Evolutionary conservation across 129 eudicot species (phyloP), one percentile per base, ranked within the genome.

Genomic region (Lonicera japonica): DNA sequence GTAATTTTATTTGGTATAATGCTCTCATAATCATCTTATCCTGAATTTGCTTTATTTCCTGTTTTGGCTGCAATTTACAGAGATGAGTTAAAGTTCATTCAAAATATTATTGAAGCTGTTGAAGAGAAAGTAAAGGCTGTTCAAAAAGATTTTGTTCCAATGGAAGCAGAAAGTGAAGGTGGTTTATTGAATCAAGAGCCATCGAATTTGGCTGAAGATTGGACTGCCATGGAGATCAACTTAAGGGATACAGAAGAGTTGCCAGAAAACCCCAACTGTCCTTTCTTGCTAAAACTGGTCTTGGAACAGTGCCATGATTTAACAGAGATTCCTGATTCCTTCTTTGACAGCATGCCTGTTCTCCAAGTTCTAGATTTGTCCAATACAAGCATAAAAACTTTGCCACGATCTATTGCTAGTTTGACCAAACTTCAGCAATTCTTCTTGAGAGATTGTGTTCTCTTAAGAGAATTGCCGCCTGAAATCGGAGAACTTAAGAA

Each of bases 281-380:
- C 63, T 23, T 15, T 21, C 13, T 20, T 58, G 41, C 34, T 23
- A 50, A 51, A 66, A 8, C 23, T 70, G 46, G 51, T 70, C 54
- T 51, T 75, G 18, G 72, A 70, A 52, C 58, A 70, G 67, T 64
- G 64, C 54, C 9, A 46, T 16, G 45, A 24, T 21, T 23, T 70
- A 21, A 20, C 66, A 38, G 58, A 4, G 25, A 46, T 61, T 11
- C 73, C 74, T 36, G 34, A 40, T 15, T 77, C 63, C 17, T 24
- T 77, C 45, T 77, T 71, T 64, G 52, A 72, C 22, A 11, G 25
- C 21, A 61, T 50, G 17, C 40, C 67, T 24, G 38, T 8, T 8
- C 75, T 77, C 45, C 51, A 56, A 50, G 67, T 77, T 57, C 54
- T 77, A 11, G 72, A 77, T 64, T 52, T 77, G 21, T 72, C 78